Evolutionary conservation across 495 filamentous ascomycete genomes (phyloP).

Genomic region (Hypoxylon perforatum): DNA sequence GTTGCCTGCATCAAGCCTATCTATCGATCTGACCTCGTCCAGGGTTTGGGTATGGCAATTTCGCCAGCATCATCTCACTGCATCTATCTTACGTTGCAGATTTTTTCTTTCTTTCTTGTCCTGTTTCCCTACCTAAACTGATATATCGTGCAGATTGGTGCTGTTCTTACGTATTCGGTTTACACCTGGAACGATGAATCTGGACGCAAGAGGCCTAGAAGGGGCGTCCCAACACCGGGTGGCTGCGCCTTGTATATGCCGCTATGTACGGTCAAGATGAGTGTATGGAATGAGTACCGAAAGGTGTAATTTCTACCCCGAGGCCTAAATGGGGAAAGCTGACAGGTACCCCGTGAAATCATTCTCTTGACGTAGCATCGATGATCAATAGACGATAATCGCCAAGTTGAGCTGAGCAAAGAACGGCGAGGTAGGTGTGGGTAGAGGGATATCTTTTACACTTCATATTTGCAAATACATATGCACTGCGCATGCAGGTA

Average conservation of each 20-base stretch:
- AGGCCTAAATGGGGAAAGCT: conserved; percentile 7
- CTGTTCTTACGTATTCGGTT: conserved; percentile 1
- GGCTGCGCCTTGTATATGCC: conserved; percentile 15
- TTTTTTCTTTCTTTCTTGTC: neutral
- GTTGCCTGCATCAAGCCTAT: conserved; percentile 18
- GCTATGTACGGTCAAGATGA: conserved; percentile 3
- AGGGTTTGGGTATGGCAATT: conserved; percentile 8
- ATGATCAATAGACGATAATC: neutral
- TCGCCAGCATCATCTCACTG: neutral
- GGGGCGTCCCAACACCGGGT: conserved; percentile 5
- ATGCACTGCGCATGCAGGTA: neutral
- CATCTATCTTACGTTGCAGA: neutral
- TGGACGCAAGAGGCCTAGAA: neutral
- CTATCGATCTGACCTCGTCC: conserved; percentile 5
- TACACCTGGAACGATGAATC: conserved; percentile 1
- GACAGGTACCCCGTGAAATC: conserved; percentile 20
- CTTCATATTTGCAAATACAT: neutral
- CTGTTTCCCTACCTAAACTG: no score
- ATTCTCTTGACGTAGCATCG: conserved; percentile 13
- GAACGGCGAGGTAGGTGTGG: neutral
- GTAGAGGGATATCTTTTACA: neutral
- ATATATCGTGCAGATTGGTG: neutral
- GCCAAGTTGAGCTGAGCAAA: neutral
- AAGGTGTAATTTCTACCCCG: no score
- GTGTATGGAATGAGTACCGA: no score